Evolutionary conservation across 208 protist species (phyloP).

Genomic region (Crithidia sp.): DNA sequence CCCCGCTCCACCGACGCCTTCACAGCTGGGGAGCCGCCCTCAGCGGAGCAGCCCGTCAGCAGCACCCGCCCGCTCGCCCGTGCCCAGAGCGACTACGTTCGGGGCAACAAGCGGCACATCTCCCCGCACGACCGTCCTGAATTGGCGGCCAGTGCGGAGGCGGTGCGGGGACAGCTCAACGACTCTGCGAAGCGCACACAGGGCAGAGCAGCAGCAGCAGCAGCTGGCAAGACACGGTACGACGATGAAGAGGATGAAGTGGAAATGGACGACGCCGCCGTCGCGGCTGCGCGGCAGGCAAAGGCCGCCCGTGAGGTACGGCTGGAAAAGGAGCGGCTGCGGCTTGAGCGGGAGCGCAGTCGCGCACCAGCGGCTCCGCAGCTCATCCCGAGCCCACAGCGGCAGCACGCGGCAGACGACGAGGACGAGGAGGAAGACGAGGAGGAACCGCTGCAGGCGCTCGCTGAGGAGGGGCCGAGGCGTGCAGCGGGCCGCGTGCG

Average conservation of each 20-base stretch:
- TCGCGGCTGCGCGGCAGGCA: background rate
- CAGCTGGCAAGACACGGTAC: too few species aligned
- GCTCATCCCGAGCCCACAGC: background rate
- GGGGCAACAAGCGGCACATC: slow-evolving; percentile 16
- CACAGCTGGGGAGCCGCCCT: background rate
- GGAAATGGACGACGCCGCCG: background rate
- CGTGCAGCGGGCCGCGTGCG: slow-evolving; percentile 3
- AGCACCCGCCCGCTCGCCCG: slow-evolving; percentile 2
- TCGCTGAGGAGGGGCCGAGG: background rate
- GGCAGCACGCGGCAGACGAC: background rate
- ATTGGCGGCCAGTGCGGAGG: slow-evolving; percentile 5
- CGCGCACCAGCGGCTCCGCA: background rate
- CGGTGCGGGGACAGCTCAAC: background rate
- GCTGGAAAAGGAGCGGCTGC: background rate
- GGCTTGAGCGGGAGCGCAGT: background rate
- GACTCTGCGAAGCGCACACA: background rate
- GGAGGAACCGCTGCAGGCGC: slow-evolving; percentile 4
- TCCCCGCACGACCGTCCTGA: slow-evolving; percentile 13
- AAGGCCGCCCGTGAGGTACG: background rate
- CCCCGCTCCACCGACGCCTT: slow-evolving; percentile 11
- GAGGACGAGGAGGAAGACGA: slow-evolving; percentile 2
- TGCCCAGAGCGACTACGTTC: slow-evolving; percentile 17
- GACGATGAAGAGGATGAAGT: slow-evolving; percentile 1
- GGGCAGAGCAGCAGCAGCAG: background rate
- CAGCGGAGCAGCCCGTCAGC: background rate